A percentile compares a stretch with the other conserved stretches of the same genome.
phyloP scores from a whole-genome alignment of 176 grass and related monocot species.

The Tillandsia leiboldiana region DNA sequence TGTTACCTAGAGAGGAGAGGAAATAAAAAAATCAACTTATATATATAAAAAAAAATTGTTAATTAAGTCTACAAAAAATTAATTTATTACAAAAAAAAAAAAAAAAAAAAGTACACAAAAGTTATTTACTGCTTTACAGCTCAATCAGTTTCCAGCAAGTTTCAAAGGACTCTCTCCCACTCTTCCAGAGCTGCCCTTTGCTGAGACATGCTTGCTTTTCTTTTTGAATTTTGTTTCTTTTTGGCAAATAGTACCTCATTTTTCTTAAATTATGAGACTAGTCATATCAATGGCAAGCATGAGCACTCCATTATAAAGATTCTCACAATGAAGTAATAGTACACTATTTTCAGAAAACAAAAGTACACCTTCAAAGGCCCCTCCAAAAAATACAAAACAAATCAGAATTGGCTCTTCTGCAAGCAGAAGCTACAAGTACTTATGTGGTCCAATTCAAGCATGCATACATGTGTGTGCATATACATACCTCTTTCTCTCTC shows the following conservation, averaged over 20 bases:
- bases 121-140: too few species aligned
- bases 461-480: neutral
- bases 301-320: conserved; percentile 4
- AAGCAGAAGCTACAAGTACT: neutral
- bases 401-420: neutral
- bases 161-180: too few species aligned
- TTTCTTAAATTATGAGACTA: neutral
- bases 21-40: too few species aligned
- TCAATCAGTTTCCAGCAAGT: too few species aligned
- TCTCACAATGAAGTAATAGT: neutral
- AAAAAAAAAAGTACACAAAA: too few species aligned
- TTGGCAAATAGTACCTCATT: neutral
- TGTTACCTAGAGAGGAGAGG: too few species aligned
- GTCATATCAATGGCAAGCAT: conserved; percentile 5
- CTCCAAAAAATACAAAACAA: neutral
- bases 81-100: too few species aligned
- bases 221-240: neutral
- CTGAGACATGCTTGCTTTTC: neutral
- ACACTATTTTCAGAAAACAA: neutral
- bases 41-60: too few species aligned
- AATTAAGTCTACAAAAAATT: too few species aligned
- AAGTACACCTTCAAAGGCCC: neutral
- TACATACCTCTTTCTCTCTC: neutral
- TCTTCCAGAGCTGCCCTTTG: neutral
- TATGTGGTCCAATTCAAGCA: neutral